Evolutionary conservation across 192 early-diverging fungal species (phyloP).

Genomic region (Lobosporangium transversale): DNA sequence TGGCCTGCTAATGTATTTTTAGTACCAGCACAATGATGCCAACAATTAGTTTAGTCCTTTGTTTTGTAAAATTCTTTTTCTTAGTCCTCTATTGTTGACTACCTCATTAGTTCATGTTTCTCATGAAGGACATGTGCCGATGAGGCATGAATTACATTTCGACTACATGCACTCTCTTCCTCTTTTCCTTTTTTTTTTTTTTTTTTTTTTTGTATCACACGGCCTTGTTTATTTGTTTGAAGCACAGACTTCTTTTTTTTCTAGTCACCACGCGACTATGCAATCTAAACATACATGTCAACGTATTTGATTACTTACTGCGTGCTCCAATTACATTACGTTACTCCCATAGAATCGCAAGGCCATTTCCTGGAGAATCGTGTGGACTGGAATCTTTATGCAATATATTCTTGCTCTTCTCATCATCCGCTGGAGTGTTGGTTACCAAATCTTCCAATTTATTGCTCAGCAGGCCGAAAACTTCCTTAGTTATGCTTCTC

Average conservation of each 20-base stretch:
- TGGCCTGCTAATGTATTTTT: slow-evolving; percentile 1
- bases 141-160: slow-evolving; percentile 18
- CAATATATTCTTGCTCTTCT: slow-evolving; percentile 86
- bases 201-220: neutral
- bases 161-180: neutral
- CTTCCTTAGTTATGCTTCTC: slow-evolving; percentile 71
- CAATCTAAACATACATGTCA: too few relatives aligned
- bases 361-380: slow-evolving; percentile 79
- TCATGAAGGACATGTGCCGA: slow-evolving; percentile 7
- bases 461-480: slow-evolving; percentile 60
- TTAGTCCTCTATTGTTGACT: neutral
- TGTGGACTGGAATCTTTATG: slow-evolving; percentile 73
- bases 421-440: slow-evolving; percentile 76
- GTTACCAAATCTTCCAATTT: slow-evolving; percentile 79
- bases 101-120: slow-evolving; percentile 3
- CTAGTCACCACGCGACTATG: too few relatives aligned
- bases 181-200: neutral
- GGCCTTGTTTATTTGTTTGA: neutral
- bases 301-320: too few relatives aligned
- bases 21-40: too few relatives aligned
- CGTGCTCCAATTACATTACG: too few relatives aligned
- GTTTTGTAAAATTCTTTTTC: too few relatives aligned
- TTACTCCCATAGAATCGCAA: slow-evolving; percentile 55
- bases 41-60: too few relatives aligned
- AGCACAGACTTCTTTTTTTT: too few relatives aligned